Base-by-base conservation (phyloP, 2,329 filamentous ascomycete genomes). In the Xylaria hypoxylon region DNA sequence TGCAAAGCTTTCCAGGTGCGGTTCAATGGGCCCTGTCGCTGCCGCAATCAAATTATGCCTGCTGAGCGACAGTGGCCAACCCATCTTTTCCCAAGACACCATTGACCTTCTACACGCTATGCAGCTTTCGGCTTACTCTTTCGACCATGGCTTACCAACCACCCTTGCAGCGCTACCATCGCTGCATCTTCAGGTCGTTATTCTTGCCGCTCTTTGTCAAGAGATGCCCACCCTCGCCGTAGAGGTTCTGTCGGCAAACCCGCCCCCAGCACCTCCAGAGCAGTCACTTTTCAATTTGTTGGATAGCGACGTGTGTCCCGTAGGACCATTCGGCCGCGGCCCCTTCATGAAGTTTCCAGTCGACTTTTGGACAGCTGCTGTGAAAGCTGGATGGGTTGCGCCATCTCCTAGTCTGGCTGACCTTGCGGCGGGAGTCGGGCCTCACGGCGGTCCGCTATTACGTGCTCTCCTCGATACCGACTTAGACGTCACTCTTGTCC, bases 31-130 rank as follows among this genome's bases (percentile, higher is more conserved):
- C 33, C 47, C 59, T 28, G 59, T 67, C 7, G 64, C 64, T 15
- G 64, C 64, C 40, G 64, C 64, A 55, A 59, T 67, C 59, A 67
- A 63, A n/a, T 7, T 67, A 22, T 67, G 42, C 50, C 42, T 67
- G 59, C 48, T 67, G 48, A 13, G 52, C 48, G 55, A 48, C n/a
- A 24, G 28, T 17, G 19, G 35, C 26, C 28, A 58, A 47, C 26
- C 31, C 2, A 7, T 7, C 53, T 28, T 67, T 26, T 63, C 59
- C 26, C 45, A 63, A 40, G 59, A 59, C 1, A 7, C 42, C 33
- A 58, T 67, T 13, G 33, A 67, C 22, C 5, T 63, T 11, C 64
- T 67, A n/a, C 55, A 24, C 33, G 1, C 2, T n/a, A 59, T 67
- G 55, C 4, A 67, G n/a, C 64, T 7, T 51, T 53, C 59, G 5